Evolutionary conservation across 371 early-diverging fungal species (phyloP), one percentile per base, ranked within the genome.

Genomic region (Mucor mucedo): DNA sequence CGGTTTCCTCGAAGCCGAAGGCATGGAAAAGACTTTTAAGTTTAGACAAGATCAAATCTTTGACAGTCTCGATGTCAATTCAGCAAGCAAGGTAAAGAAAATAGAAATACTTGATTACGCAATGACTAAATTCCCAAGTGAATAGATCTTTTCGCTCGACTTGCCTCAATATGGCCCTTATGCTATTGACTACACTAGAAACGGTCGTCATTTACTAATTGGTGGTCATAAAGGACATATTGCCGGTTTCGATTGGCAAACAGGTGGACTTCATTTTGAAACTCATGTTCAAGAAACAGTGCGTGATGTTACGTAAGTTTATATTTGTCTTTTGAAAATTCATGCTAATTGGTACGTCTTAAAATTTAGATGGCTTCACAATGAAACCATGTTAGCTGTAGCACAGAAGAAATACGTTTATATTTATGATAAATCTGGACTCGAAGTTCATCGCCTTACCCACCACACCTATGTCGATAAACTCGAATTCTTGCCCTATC

Each of bases 391-490:
- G 86, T 93, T 96, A 76, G 99, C 99, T 4, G 94, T 91, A 13
- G 99, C 99, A 27, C 99, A 99, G 84, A 95, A 95, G 76, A 90
- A 95, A 76, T 89, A 91, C 69, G 94, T 94, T 1, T 99, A 93
- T 67, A 95, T 99, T 57, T 99, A 99, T 76, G 97, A 99, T 79
- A 85, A 91, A 60, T 84, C 85, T 5, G 99, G 99, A 29, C 75
- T 91, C 21, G 99, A 99, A 78, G 75, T 99, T 32, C 99, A 99
- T 77, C 92, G 93, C 52, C 69, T 99, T 65, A 83, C 90, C 61
- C 87, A 93, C 44, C 95, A 97, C 69, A 80, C 82, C 11, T 92
- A 94, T 68, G 91, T 91, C 29, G 90, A 86, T 69, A 83, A 84
- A 58, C 78, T 99, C 48, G 95, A 94, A 58, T 99, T 95, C 75